phyloP scores from a whole-genome alignment of 78 protist species.

The Monosiga brevicollis region DNA sequence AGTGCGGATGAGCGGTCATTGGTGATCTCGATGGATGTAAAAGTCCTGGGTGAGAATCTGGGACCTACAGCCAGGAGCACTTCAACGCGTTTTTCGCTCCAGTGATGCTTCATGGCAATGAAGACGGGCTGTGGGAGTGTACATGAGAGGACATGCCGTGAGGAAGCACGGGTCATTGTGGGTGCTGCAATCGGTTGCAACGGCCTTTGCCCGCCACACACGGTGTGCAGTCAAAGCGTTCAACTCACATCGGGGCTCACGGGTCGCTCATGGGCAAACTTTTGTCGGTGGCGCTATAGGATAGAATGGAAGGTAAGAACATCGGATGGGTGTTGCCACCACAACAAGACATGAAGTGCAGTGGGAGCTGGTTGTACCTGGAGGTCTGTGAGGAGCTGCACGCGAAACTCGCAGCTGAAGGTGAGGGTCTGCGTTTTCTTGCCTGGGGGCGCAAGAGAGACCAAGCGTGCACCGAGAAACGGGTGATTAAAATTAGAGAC shows the following conservation, averaged over 20 bases:
- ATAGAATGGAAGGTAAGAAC: not conserved
- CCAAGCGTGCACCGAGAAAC: too few species aligned
- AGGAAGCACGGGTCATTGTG: too few species aligned
- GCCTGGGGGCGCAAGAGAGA: not conserved
- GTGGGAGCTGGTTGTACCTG: not conserved
- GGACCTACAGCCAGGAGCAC: not conserved
- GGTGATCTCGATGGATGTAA: constrained; percentile 8
- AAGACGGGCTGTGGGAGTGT: not conserved
- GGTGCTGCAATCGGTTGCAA: too few species aligned
- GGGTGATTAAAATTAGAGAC: too few species aligned
- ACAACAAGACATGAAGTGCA: too few species aligned
- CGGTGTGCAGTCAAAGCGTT: not conserved
- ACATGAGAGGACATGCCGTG: too few species aligned
- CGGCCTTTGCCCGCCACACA: not conserved
- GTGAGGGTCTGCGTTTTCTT: not conserved
- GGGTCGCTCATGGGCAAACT: not conserved
- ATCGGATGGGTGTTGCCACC: too few species aligned
- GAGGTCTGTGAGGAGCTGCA: not conserved
- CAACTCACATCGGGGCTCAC: not conserved
- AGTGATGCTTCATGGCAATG: not conserved
- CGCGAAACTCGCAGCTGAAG: not conserved
- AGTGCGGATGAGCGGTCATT: not conserved
- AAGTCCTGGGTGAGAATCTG: too few species aligned
- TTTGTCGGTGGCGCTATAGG: not conserved
- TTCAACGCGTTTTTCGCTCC: not conserved